These are phyloP conservation scores for Trametes cinnabarina DNA, from an alignment of 768 basidiomycete genomes.

Conservation along the genomic window DNA sequence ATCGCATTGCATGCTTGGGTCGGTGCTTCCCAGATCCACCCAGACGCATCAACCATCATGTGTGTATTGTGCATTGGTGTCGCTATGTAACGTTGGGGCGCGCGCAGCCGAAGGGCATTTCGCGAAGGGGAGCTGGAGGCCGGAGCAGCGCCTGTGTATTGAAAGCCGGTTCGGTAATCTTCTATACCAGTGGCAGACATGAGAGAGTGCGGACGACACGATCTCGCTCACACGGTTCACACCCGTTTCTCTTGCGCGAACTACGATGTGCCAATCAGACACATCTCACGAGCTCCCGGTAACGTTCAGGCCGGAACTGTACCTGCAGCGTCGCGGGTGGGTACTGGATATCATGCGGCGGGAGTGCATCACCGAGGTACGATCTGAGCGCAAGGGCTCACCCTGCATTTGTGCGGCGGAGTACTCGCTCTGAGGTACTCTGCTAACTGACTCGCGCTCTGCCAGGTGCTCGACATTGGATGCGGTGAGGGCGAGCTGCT, in stretches of 20 bases:
- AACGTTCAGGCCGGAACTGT: conserved; percentile 29
- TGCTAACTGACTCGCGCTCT: background rate
- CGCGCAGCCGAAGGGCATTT: too few species aligned
- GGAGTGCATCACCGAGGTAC: conserved; percentile 24
- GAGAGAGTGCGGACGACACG: background rate
- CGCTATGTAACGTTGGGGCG: too few species aligned
- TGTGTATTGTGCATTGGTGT: too few species aligned
- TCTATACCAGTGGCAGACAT: background rate
- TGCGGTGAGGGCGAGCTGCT: conserved; percentile 83
- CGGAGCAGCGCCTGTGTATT: background rate
- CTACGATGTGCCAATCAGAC: conserved; percentile 9
- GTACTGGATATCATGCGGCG: conserved; percentile 28
- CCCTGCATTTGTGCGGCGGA: background rate
- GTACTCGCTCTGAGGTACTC: background rate
- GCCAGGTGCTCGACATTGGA: conserved; percentile 76
- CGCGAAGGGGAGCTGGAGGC: too few species aligned
- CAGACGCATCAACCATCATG: too few species aligned
- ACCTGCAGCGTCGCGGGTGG: conserved; percentile 29
- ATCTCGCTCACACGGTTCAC: background rate
- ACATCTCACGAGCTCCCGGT: conserved; percentile 24
- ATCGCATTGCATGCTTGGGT: background rate
- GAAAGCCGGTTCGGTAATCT: background rate
- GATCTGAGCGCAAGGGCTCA: background rate
- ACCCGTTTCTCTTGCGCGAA: background rate
- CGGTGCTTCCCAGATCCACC: background rate